Conservation (phyloP, 1,284 basidiomycete species). For the Tetrapyrgos nigripes region DNA sequence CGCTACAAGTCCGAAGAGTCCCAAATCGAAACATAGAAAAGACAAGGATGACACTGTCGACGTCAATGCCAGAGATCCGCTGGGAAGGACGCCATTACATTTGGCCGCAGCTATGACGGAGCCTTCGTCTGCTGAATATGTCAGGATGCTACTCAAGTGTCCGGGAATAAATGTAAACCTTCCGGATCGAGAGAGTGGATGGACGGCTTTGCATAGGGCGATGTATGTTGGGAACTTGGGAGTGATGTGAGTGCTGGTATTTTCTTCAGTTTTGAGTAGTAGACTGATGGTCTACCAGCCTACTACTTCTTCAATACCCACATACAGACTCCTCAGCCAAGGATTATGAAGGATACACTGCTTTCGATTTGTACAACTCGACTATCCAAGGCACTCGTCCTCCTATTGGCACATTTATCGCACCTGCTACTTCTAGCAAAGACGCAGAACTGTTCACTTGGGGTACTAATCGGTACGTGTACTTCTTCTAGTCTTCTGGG, state of each 20-base stretch:
- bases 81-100: conserved; percentile 87
- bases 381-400: conserved; percentile 83
- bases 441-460: conserved; percentile 83
- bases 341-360: conserved; percentile 91
- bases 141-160: conserved; percentile 81
- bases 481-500: not conserved
- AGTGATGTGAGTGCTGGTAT: conserved; percentile 59
- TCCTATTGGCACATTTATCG: not conserved
- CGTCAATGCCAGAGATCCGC: conserved; percentile 76
- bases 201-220: conserved; percentile 93
- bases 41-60: conserved; percentile 46
- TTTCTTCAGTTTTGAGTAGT: conserved; percentile 13
- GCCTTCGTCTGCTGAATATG: conserved; percentile 71
- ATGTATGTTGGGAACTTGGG: conserved; percentile 88
- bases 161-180: conserved; percentile 85
- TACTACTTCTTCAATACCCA: conserved; percentile 75
- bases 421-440: conserved; percentile 12
- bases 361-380: conserved; percentile 94
- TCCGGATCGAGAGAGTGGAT: conserved; percentile 85
- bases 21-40: conserved; percentile 53
- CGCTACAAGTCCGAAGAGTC: conserved; percentile 62
- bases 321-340: conserved; percentile 83
- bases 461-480: conserved; percentile 83
- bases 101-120: conserved; percentile 74
- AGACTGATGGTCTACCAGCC: conserved; percentile 40